Evolutionary conservation across 2,329 filamentous ascomycete species (phyloP), one percentile per base, ranked within the genome.

Genomic region (Nigrospora oryzae): DNA sequence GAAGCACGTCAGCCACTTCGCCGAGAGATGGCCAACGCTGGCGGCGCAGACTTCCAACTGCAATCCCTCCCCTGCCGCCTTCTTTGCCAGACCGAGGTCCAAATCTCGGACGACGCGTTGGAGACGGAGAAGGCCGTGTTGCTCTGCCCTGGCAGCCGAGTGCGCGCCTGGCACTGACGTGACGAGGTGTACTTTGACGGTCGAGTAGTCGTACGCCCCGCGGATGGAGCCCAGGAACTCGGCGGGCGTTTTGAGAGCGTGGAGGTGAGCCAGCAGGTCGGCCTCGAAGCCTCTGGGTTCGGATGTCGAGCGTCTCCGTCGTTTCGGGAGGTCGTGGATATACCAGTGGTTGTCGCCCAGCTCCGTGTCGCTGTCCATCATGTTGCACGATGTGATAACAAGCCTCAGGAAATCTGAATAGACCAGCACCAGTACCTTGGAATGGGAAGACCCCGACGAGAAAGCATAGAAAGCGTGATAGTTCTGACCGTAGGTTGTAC

Each of bases 281-380:
- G 42, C 36, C 35, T 56, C 54, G 28, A 56, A 56, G 5, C 42
- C 41, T 10, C 40, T 10, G n/a, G 41, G 23, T n/a, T 19, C 17
- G 19, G 42, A 19, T 15, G 30, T 13, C 3, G 28, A 23, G 4
- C 28, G 23, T n/a, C 38, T 14, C 8, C 30, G 12, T 34, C 30
- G 48, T 41, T 47, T 50, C 4, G 53, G 53, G 7, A 57, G 4
- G 42, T 58, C 55, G 38, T 58, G 55, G n/a, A 58, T 52, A 28
- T 58, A 58, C 51, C 51, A 58, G 14, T 57, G 53, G 36, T 58
- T 57, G 36, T 58, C 55, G 11, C 50, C 51, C 4, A 54, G 40
- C 15, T 51, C 39, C 5, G 56, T 57, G 35, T 58, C 55, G 11
- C 47, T 44, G n/a, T 50, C 38, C 53, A 55, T 56, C 51, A 58